Conservation (phyloP, 2,329 filamentous ascomycete genomes). For the Immersiporthe knoxdaviesiana region DNA sequence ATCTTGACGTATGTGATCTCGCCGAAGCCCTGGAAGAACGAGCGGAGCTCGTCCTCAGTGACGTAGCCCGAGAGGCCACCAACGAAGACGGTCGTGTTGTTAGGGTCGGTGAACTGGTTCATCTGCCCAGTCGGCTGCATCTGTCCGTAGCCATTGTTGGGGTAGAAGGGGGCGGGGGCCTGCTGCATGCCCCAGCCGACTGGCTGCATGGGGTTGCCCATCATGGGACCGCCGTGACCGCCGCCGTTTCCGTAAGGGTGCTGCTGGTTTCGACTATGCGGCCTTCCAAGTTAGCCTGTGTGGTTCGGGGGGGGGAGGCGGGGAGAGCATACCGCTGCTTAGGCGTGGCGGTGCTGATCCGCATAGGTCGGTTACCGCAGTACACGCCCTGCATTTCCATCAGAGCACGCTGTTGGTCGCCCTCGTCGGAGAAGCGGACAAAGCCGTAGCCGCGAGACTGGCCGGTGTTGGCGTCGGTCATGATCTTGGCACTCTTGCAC, state of each 20-base stretch:
- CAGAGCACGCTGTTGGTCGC: conserved; percentile 92
- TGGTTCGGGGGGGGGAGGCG: background rate
- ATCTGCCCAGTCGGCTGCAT: conserved; percentile 55
- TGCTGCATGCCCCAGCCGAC: conserved; percentile 46
- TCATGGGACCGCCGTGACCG: conserved; percentile 44
- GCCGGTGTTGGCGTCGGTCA: conserved; percentile 97
- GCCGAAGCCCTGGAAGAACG: conserved; percentile 99
- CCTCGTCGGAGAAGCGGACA: conserved; percentile 93
- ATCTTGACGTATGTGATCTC: conserved; percentile 99
- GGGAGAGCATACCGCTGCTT: conserved; percentile 73
- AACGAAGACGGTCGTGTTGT: conserved; percentile 99
- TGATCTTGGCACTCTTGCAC: conserved; percentile 99
- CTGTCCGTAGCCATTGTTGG: conserved; percentile 32
- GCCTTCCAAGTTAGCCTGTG: background rate
- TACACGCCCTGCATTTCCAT: conserved; percentile 99
- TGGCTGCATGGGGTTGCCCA: conserved; percentile 45
- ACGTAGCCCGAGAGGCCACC: conserved; percentile 97
- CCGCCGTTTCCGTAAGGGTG: conserved; percentile 39
- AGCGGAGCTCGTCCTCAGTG: conserved; percentile 98
- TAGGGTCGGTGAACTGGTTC: conserved; percentile 99
- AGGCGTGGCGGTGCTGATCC: conserved; percentile 94
- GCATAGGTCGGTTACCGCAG: conserved; percentile 98
- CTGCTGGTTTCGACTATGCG: conserved; percentile 43
- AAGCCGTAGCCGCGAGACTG: conserved; percentile 98
- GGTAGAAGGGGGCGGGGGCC: conserved; percentile 29